A percentile compares a stretch with the other conserved stretches of the same genome.
Evolutionary conservation across 306 rosid genomes (phyloP).

Genomic region (Hippophae gyantsensis): DNA sequence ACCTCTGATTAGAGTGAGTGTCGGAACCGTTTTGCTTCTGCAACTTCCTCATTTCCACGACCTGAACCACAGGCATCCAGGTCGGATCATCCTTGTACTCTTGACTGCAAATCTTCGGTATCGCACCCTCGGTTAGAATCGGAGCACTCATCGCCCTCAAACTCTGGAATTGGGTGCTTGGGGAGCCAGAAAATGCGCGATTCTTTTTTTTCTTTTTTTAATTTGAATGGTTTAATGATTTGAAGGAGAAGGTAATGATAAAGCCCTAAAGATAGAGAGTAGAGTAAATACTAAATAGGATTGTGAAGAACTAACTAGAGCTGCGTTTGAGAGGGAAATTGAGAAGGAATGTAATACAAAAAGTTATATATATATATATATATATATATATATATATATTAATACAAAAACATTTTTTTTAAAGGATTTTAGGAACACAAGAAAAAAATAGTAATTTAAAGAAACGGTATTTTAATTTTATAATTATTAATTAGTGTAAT

Average conservation of each 20-base stretch:
- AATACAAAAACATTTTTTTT: too few relatives aligned
- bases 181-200: constrained; percentile 4
- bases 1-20: constrained; percentile 35
- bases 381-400: not conserved
- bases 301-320: constrained; percentile 37
- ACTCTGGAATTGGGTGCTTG: not conserved
- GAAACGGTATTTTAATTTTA: too few relatives aligned
- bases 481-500: too few relatives aligned
- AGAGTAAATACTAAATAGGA: not conserved
- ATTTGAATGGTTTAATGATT: not conserved
- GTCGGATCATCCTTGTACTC: constrained; percentile 18
- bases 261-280: constrained; percentile 36
- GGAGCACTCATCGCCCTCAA: constrained; percentile 19
- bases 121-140: constrained; percentile 49
- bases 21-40: constrained; percentile 26
- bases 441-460: too few relatives aligned
- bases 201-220: not conserved
- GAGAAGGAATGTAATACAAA: constrained; percentile 1
- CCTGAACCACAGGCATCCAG: constrained; percentile 55
- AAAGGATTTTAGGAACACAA: too few relatives aligned
- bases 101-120: constrained; percentile 34
- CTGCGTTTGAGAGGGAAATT: constrained; percentile 36
- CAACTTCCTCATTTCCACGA: constrained; percentile 46
- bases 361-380: not conserved
- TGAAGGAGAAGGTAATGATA: not conserved